phyloP scores from a whole-genome alignment of 1,284 basidiomycete species.

The Leccinum insolens region DNA sequence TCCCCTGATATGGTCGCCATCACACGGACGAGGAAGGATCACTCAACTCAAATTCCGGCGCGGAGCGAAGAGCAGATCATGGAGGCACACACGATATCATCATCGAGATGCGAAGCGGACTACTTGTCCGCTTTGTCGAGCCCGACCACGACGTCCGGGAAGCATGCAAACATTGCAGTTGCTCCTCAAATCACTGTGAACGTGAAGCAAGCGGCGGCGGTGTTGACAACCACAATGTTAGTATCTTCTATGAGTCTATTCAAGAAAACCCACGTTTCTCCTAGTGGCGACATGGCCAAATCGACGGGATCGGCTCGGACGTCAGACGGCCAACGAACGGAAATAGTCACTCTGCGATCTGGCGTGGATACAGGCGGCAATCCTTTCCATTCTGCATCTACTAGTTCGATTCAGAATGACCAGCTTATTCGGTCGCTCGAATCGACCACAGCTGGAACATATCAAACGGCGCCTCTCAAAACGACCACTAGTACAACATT shows the following conservation, averaged over 20 bases:
- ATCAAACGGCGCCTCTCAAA: background rate
- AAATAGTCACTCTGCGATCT: background rate
- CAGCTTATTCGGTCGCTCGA: background rate
- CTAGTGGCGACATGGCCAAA: conserved; percentile 1
- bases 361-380: background rate
- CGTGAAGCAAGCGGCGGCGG: background rate
- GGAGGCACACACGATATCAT: background rate
- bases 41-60: background rate
- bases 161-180: background rate
- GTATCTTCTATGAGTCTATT: background rate
- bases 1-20: background rate
- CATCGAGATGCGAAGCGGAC: background rate
- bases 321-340: background rate
- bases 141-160: background rate
- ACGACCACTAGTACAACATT: background rate
- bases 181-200: conserved; percentile 8
- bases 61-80: background rate
- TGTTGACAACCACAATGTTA: conserved; percentile 4
- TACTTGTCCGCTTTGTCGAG: background rate
- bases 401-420: background rate
- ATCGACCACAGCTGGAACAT: background rate
- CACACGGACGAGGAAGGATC: background rate
- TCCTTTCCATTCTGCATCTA: background rate
- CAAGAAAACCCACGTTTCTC: background rate
- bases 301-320: background rate